Percentiles rank a stretch among this genome's conserved stretches.
Evolutionary conservation across 139 green algal species (phyloP).

Genomic region (Cymbomonas tetramitiformis): DNA sequence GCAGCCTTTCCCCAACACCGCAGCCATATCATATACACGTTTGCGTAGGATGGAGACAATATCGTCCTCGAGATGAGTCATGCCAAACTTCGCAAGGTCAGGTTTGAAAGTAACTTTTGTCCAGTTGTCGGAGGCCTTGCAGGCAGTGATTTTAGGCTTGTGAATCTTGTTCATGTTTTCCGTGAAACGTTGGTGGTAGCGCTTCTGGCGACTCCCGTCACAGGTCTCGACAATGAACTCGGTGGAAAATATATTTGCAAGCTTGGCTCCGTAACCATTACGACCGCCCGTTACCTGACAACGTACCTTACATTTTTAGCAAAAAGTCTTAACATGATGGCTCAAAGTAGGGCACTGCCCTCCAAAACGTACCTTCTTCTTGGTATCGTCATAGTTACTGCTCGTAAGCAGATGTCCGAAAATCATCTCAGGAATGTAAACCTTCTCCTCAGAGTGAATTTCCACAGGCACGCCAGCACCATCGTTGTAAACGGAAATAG

Average conservation of each 20-base stretch:
- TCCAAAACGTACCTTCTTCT: slow-evolving; percentile 99
- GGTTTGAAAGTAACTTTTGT: slow-evolving; percentile 89
- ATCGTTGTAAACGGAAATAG: slow-evolving; percentile 74
- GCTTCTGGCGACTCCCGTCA: slow-evolving; percentile 61
- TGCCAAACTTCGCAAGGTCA: slow-evolving; percentile 88
- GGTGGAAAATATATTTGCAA: slow-evolving; percentile 98
- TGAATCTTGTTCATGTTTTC: slow-evolving; percentile 50
- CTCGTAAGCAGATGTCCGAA: slow-evolving; percentile 95
- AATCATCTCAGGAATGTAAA: slow-evolving; percentile 96
- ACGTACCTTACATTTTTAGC: no score
- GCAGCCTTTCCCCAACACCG: slow-evolving; percentile 74
- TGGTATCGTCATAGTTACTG: slow-evolving; percentile 95
- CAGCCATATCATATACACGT: slow-evolving; percentile 86
- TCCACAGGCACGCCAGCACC: slow-evolving; percentile 88
- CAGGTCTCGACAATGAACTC: slow-evolving; percentile 91
- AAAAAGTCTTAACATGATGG: no score
- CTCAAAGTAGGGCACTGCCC: neutral
- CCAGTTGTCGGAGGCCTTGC: slow-evolving; percentile 85
- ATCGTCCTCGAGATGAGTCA: slow-evolving; percentile 67
- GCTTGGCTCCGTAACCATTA: slow-evolving; percentile 96
- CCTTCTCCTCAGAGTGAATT: slow-evolving; percentile 57
- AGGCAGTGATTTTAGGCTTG: slow-evolving; percentile 61
- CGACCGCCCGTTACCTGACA: slow-evolving; percentile 84
- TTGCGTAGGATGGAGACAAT: slow-evolving; percentile 66
- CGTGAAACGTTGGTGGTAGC: slow-evolving; percentile 70